phyloP scores from a whole-genome alignment of 1,284 basidiomycete species.

The Anthracocystis panici-leucophaei region DNA sequence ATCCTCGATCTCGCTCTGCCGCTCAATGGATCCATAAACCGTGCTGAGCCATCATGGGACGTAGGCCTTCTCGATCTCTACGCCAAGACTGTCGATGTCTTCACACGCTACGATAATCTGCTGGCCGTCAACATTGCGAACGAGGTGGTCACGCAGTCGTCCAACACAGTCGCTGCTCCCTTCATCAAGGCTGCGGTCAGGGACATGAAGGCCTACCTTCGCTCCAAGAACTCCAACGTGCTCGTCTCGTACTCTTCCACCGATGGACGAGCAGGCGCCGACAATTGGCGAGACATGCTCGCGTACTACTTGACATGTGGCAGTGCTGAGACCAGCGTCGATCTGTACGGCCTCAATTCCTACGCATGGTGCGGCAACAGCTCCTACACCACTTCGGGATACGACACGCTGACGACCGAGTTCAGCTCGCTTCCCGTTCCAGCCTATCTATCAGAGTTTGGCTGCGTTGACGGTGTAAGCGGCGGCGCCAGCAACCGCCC shows the following conservation, averaged over 20 bases:
- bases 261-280: constrained; percentile 75
- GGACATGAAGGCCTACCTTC: constrained; percentile 82
- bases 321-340: constrained; percentile 78
- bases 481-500: constrained; percentile 75
- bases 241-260: constrained; percentile 89
- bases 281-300: constrained; percentile 72
- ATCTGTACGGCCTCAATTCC: constrained; percentile 78
- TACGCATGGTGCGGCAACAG: constrained; percentile 80
- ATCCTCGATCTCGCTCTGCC: constrained; percentile 90
- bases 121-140: constrained; percentile 84
- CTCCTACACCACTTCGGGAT: constrained; percentile 74
- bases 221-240: constrained; percentile 75
- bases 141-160: constrained; percentile 79
- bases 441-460: constrained; percentile 91
- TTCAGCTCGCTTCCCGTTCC: constrained; percentile 77
- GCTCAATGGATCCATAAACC: constrained; percentile 86
- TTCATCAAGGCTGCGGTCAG: constrained; percentile 91
- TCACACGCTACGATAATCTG: constrained; percentile 70
- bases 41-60: constrained; percentile 81
- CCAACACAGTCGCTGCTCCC: constrained; percentile 78
- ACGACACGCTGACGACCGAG: constrained; percentile 70
- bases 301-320: constrained; percentile 87
- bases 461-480: constrained; percentile 74
- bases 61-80: constrained; percentile 85
- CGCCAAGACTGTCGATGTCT: constrained; percentile 80